Evolutionary conservation across 2,329 filamentous ascomycete genomes (phyloP).

Genomic region (Arthroderma sp.): DNA sequence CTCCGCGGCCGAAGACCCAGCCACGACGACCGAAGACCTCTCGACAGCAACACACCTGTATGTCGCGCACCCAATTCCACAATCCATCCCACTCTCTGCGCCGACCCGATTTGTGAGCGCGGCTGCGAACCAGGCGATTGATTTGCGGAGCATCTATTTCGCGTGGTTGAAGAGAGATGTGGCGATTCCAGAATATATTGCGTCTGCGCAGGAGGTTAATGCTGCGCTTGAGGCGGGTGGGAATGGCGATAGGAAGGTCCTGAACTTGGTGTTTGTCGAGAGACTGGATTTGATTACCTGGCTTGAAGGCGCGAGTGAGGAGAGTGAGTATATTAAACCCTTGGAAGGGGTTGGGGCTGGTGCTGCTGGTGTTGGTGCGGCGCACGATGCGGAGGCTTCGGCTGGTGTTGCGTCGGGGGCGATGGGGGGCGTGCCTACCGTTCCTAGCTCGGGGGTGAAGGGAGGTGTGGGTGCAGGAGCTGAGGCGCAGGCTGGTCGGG

Average conservation of each 20-base stretch:
- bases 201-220: conserved; percentile 66
- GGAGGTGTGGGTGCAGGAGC: conserved; percentile 24
- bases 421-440: conserved; percentile 27
- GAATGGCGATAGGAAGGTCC: conserved; percentile 47
- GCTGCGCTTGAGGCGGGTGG: conserved; percentile 45
- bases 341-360: conserved; percentile 44
- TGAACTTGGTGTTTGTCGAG: conserved; percentile 85
- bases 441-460: conserved; percentile 24
- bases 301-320: conserved; percentile 78
- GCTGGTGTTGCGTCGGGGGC: conserved; percentile 41
- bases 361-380: conserved; percentile 18
- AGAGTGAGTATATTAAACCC: conserved; percentile 85
- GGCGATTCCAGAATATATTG: conserved; percentile 81
- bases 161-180: conserved; percentile 90
- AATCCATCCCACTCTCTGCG: conserved; percentile 54
- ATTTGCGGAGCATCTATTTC: conserved; percentile 90
- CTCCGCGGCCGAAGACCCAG: conserved; percentile 40
- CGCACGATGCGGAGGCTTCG: conserved; percentile 28
- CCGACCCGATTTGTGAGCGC: conserved; percentile 80
- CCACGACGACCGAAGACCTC: conserved; percentile 41
- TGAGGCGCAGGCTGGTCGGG: conserved; percentile 34
- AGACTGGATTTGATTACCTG: conserved; percentile 83
- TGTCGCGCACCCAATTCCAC: conserved; percentile 50
- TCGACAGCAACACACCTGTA: conserved; percentile 65
- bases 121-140: conserved; percentile 52